Percentiles rank a stretch among this genome's conserved stretches.
Evolutionary conservation across 805 yeast genomes (phyloP).

Genomic region (Lipomyces oligophaga): DNA sequence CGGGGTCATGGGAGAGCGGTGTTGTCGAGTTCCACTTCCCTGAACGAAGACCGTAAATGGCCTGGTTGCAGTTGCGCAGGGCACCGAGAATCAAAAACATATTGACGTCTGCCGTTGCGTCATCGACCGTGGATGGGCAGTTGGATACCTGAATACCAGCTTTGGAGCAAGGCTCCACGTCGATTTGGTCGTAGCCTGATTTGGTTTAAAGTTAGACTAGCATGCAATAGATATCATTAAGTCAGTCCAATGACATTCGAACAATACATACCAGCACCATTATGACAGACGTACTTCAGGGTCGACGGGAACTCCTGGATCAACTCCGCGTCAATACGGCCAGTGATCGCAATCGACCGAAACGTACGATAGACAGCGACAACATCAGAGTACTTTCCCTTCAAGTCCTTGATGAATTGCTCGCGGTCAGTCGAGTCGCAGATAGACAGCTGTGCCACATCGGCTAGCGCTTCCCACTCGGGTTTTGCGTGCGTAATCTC

Average conservation of each 20-base stretch:
- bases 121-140: slow-evolving; percentile 62
- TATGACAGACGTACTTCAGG: slow-evolving; percentile 53
- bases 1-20: slow-evolving; percentile 69
- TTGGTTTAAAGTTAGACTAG: background rate
- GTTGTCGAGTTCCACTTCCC: slow-evolving; percentile 65
- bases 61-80: slow-evolving; percentile 61
- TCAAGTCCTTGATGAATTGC: slow-evolving; percentile 44
- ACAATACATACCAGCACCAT: slow-evolving; percentile 53
- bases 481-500: slow-evolving; percentile 54
- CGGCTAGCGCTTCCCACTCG: slow-evolving; percentile 57
- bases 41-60: slow-evolving; percentile 49
- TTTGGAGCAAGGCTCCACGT: slow-evolving; percentile 49
- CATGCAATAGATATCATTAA: no score
- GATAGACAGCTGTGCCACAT: slow-evolving; percentile 33
- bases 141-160: slow-evolving; percentile 61
- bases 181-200: slow-evolving; percentile 59
- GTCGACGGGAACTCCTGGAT: slow-evolving; percentile 52
- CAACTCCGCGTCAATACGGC: slow-evolving; percentile 62
- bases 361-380: slow-evolving; percentile 52
- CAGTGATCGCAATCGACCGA: slow-evolving; percentile 50
- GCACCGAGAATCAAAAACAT: slow-evolving; percentile 60
- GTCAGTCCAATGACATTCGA: background rate
- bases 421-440: slow-evolving; percentile 31
- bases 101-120: slow-evolving; percentile 70
- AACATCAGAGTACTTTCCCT: slow-evolving; percentile 45